Evolutionary conservation across 441 rosid species (phyloP).

Genomic region (Pelargonium cotyledonis): DNA sequence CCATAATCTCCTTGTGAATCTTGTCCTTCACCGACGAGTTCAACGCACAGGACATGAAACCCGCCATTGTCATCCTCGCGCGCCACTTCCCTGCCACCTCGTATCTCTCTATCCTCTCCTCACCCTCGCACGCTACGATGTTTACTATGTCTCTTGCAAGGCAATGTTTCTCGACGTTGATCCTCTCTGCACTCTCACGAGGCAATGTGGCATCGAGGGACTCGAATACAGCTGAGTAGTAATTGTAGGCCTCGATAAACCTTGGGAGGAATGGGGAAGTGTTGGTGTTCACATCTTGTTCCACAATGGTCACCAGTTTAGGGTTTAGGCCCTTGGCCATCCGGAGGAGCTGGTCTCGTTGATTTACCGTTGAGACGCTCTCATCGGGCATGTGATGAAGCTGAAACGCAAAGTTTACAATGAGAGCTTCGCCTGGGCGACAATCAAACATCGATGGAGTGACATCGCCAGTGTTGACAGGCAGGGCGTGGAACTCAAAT

Average conservation of each 20-base stretch:
- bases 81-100: slow-evolving; percentile 98
- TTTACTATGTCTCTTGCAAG: slow-evolving; percentile 95
- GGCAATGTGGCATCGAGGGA: slow-evolving; percentile 90
- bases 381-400: slow-evolving; percentile 99
- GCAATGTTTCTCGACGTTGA: slow-evolving; percentile 92
- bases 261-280: slow-evolving; percentile 82
- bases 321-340: slow-evolving; percentile 86
- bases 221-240: slow-evolving; percentile 88
- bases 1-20: slow-evolving; percentile 41
- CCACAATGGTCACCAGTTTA: slow-evolving; percentile 87
- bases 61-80: slow-evolving; percentile 95
- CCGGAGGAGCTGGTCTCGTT: slow-evolving; percentile 85
- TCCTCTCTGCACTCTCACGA: slow-evolving; percentile 89
- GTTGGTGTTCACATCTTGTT: slow-evolving; percentile 90
- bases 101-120: slow-evolving; percentile 84
- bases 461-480: slow-evolving; percentile 64
- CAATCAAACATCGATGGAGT: slow-evolving; percentile 62
- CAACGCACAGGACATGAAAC: slow-evolving; percentile 60
- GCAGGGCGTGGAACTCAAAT: slow-evolving; percentile 62
- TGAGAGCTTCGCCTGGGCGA: slow-evolving; percentile 62
- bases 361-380: slow-evolving; percentile 85
- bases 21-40: slow-evolving; percentile 41
- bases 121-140: slow-evolving; percentile 93
- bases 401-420: slow-evolving; percentile 90
- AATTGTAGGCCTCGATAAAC: slow-evolving; percentile 76